These are phyloP conservation scores for Malassezia sp. DNA, from an alignment of 1,284 basidiomycete species.

Conservation along the genomic window DNA sequence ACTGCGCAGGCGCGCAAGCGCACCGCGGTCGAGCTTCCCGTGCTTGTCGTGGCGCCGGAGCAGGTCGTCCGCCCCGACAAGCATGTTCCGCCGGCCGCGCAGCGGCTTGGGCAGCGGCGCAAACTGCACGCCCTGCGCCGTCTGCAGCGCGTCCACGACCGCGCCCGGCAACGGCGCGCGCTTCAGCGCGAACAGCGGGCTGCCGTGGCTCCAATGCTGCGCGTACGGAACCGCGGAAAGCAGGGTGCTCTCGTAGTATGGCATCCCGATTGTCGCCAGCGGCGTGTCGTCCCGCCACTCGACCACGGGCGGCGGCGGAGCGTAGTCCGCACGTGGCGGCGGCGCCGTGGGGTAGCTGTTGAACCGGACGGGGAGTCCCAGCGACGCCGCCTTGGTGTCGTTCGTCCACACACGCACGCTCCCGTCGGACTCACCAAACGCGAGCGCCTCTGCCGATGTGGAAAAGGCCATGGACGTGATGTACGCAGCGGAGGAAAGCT, in stretches of 20 bases:
- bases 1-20: slow-evolving; percentile 15
- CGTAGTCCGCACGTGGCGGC: slow-evolving; percentile 69
- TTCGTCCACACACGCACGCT: slow-evolving; percentile 72
- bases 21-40: slow-evolving; percentile 19
- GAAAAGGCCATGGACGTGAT: slow-evolving; percentile 72
- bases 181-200: slow-evolving; percentile 55
- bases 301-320: slow-evolving; percentile 58
- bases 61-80: slow-evolving; percentile 47
- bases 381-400: slow-evolving; percentile 50
- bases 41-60: slow-evolving; percentile 15
- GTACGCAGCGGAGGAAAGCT: slow-evolving; percentile 52
- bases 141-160: slow-evolving; percentile 65
- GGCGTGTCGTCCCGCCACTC: slow-evolving; percentile 77
- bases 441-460: slow-evolving; percentile 75
- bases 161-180: slow-evolving; percentile 61
- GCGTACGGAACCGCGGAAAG: slow-evolving; percentile 61
- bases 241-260: slow-evolving; percentile 65
- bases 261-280: slow-evolving; percentile 78
- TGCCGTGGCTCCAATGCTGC: slow-evolving; percentile 35
- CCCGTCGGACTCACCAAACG: slow-evolving; percentile 81
- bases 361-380: slow-evolving; percentile 52
- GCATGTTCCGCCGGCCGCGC: slow-evolving; percentile 68
- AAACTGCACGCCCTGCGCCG: slow-evolving; percentile 78
- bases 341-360: slow-evolving; percentile 77
- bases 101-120: slow-evolving; percentile 71